phyloP scores from a whole-genome alignment of 1,284 basidiomycete species.

The Boletellus deceptivus region DNA sequence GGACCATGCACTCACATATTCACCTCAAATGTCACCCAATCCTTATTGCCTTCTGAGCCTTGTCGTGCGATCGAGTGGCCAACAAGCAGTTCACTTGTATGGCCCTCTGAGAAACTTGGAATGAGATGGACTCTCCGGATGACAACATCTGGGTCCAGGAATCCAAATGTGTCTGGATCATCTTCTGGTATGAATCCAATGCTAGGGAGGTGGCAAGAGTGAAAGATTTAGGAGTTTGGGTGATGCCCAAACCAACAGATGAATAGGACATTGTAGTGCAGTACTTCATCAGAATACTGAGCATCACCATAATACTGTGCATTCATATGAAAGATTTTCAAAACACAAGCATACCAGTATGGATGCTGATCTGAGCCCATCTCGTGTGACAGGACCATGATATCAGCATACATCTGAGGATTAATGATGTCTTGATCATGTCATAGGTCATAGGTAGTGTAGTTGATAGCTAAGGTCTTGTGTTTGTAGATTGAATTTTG shows the following conservation, averaged over 20 bases:
- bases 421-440: background rate
- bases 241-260: background rate
- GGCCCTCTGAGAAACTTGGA: background rate
- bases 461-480: background rate
- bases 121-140: conserved; percentile 4
- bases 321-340: background rate
- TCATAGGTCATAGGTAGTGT: background rate
- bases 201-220: background rate
- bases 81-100: background rate
- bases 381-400: background rate
- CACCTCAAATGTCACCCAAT: conserved; percentile 1
- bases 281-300: background rate
- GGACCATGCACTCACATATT: conserved; percentile 4
- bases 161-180: background rate
- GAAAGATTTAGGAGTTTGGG: background rate
- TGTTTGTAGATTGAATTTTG: background rate
- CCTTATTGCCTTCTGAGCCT: background rate
- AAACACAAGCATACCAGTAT: background rate
- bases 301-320: background rate
- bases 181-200: conserved; percentile 1
- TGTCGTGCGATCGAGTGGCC: background rate
- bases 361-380: background rate
- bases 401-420: background rate
- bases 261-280: background rate
- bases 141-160: conserved; percentile 1